Evolutionary conservation across 2,329 filamentous ascomycete genomes (phyloP).

Genomic region (Gnomoniopsis sp.): DNA sequence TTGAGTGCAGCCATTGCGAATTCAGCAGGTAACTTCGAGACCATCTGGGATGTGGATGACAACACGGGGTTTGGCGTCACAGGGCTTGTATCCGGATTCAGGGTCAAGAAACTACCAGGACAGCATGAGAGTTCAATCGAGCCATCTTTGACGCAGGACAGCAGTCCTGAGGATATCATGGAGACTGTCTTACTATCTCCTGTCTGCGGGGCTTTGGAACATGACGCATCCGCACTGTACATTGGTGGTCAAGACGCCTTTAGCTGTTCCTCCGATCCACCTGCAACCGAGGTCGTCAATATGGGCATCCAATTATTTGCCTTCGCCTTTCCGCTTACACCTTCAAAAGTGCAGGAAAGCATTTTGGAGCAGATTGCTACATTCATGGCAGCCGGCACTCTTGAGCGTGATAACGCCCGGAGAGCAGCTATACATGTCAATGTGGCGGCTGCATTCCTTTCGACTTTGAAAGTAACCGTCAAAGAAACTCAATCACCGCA

Average conservation of each 20-base stretch:
- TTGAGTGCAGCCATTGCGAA: constrained; percentile 89
- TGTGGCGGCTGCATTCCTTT: constrained; percentile 75
- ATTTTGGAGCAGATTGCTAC: constrained; percentile 91
- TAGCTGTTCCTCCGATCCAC: constrained; percentile 63
- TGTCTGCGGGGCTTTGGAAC: constrained; percentile 78
- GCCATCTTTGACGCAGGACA: constrained; percentile 43
- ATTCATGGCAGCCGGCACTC: constrained; percentile 73
- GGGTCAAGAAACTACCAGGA: constrained; percentile 66
- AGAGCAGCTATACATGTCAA: constrained; percentile 92
- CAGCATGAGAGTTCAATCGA: constrained; percentile 56
- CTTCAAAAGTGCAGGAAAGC: constrained; percentile 90
- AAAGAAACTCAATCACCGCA: constrained; percentile 72
- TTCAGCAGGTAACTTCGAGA: constrained; percentile 85
- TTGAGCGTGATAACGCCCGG: constrained; percentile 82
- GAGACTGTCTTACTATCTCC: constrained; percentile 64
- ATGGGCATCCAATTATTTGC: constrained; percentile 91
- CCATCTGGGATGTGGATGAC: constrained; percentile 90
- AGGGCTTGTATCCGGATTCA: constrained; percentile 75
- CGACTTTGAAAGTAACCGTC: constrained; percentile 77
- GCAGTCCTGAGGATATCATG: constrained; percentile 62
- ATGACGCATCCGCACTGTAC: constrained; percentile 83
- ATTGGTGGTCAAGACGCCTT: constrained; percentile 49
- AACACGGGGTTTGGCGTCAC: constrained; percentile 94
- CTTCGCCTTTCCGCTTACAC: constrained; percentile 83
- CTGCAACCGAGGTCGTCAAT: constrained; percentile 91